Conservation (phyloP, 371 early-diverging fungal genomes). For the Mortierella sp. region DNA sequence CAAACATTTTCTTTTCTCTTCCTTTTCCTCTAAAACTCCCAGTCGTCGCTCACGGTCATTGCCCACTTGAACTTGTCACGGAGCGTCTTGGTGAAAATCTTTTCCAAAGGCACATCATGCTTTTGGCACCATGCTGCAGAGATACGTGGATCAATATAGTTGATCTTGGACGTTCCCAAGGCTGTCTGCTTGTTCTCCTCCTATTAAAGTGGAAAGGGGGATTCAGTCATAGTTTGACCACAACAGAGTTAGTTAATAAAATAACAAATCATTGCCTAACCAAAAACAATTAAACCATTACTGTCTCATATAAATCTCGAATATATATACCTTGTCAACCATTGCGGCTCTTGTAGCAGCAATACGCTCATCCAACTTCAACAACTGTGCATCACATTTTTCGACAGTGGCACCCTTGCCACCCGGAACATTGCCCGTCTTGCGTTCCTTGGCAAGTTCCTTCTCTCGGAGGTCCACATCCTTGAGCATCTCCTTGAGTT, state of each 20-base stretch:
- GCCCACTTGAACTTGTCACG: conserved; percentile 98
- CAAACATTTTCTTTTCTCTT: background rate
- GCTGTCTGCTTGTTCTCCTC: conserved; percentile 98
- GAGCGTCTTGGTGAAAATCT: conserved; percentile 91
- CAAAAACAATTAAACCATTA: background rate
- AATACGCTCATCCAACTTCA: conserved; percentile 76
- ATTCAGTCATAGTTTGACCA: conserved; percentile 1
- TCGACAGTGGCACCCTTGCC: conserved; percentile 63
- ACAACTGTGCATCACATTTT: conserved; percentile 68
- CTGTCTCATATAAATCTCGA: background rate
- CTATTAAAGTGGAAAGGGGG: conserved; percentile 49
- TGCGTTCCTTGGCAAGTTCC: conserved; percentile 61
- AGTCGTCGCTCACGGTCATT: conserved; percentile 75
- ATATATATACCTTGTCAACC: conserved; percentile 75
- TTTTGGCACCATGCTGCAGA: conserved; percentile 93
- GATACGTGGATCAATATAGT: conserved; percentile 98
- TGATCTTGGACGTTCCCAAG: conserved; percentile 96
- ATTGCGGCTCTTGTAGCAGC: conserved; percentile 69
- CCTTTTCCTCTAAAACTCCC: conserved; percentile 56
- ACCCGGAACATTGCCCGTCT: conserved; percentile 55
- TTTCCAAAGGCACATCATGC: conserved; percentile 89
- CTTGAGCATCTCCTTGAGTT: conserved; percentile 67
- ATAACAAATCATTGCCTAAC: background rate
- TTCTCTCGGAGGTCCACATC: conserved; percentile 59
- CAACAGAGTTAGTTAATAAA: background rate